Evolutionary conservation across 2,329 filamentous ascomycete genomes (phyloP), one percentile per base, ranked within the genome.

Genomic region (Claviceps pazoutovae): DNA sequence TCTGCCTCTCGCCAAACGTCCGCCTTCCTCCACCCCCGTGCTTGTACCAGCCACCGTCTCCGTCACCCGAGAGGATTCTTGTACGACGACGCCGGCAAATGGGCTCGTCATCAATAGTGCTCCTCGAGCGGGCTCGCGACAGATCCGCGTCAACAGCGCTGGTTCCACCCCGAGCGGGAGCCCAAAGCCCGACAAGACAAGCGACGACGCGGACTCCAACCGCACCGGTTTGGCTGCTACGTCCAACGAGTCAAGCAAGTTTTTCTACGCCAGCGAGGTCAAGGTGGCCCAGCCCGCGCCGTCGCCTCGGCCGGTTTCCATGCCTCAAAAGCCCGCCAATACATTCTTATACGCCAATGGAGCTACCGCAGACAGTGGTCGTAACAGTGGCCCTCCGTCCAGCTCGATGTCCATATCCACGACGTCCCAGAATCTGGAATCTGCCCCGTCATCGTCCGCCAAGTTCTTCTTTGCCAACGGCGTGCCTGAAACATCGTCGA

Each of bases 201-300:
- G 44, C 48, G 72, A 78, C 13, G 54, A 58, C 56, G 16, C 75
- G 71, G 71, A 74, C 41, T 14, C 8, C 44, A 38, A 13, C 43
- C 47, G 55, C 58, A 62, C 30, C 16, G 64, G 61, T 9, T 58
- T 70, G 50, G 64, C 45, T 49, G 55, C 62, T 50, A 59, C 63
- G 19, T 49, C 60, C 54, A 49, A 57, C 57, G 55, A 62, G 59
- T 65, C 60, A 59, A 57, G 37, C 51, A 91, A 88, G 70, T 97
- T 97, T 75, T 96, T 98, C 66, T 90, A 94, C 64, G 93, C 90
- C 30, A 88, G 83, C 64, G 88, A 95, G 59, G 85, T 78, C 41
- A 83, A 78, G 59, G 67, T 72, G 21, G 57, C 61, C 49, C 62
- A 65, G 57, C 65, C 60, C 49, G 60, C 62, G 49, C 61, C 69